A percentile compares a stretch with the other conserved stretches of the same genome.
phyloP scores from a whole-genome alignment of 176 grass and related monocot species.

The Oryza meridionalis region DNA sequence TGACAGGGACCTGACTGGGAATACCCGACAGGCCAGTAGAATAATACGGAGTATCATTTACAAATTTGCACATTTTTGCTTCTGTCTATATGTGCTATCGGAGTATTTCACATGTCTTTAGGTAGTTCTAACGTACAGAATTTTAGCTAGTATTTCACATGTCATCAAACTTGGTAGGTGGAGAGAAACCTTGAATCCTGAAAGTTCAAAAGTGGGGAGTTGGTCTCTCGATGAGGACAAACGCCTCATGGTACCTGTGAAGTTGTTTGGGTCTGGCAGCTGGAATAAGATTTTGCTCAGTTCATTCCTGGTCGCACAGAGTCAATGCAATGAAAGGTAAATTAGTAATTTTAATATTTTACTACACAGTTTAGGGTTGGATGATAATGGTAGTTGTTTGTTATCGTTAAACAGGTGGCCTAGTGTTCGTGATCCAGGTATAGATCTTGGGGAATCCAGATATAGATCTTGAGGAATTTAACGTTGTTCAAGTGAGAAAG shows the following conservation, averaged over 20 bases:
- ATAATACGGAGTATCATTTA: too few relatives aligned
- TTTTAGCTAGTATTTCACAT: not conserved
- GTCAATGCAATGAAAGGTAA: conserved; percentile 88
- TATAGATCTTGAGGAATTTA: conserved; percentile 55
- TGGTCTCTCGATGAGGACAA: conserved; percentile 91
- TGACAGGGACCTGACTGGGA: too few relatives aligned
- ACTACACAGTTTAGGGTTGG: conserved; percentile 17
- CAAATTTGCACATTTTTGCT: conserved; percentile 12
- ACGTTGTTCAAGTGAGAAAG: conserved; percentile 21
- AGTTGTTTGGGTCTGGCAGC: conserved; percentile 66
- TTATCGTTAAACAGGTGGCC: conserved; percentile 63
- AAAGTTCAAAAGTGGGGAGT: conserved; percentile 77
- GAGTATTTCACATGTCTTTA: conserved; percentile 19
- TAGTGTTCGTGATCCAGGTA: conserved; percentile 83
- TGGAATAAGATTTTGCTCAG: conserved; percentile 75
- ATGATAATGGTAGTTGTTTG: conserved; percentile 38
- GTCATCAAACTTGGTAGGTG: conserved; percentile 54
- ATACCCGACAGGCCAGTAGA: too few relatives aligned
- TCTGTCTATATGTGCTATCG: not conserved
- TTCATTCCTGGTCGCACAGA: conserved; percentile 83
- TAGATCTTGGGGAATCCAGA: conserved; percentile 67
- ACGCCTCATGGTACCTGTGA: conserved; percentile 71
- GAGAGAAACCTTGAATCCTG: conserved; percentile 73
- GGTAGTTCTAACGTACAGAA: too few relatives aligned
- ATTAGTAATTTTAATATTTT: conserved; percentile 30